Percentiles rank a stretch among this genome's conserved stretches.
phyloP scores from a whole-genome alignment of 2,329 filamentous ascomycete genomes.

The Kalaharituber pfeilii region DNA sequence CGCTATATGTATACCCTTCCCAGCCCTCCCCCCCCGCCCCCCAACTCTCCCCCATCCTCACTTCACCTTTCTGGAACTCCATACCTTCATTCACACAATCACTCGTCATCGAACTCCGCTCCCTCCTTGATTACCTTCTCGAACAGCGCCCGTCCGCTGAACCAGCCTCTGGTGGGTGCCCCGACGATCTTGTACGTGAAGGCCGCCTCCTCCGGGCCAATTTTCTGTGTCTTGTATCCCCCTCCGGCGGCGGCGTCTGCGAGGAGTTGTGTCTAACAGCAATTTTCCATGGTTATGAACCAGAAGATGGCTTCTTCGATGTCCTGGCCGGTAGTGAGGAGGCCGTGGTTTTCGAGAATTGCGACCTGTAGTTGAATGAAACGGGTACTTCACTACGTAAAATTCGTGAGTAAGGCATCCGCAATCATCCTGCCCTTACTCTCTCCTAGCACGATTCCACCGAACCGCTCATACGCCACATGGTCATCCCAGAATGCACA shows the following conservation, averaged over 20 bases:
- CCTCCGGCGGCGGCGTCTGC: slow-evolving; percentile 44
- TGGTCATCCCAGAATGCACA: slow-evolving; percentile 34
- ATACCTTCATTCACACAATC: too few species aligned
- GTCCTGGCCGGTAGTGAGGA: slow-evolving; percentile 35
- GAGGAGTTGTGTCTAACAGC: slow-evolving; percentile 32
- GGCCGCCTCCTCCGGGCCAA: slow-evolving; percentile 48
- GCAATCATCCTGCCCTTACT: slow-evolving; percentile 38
- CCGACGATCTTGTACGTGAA: slow-evolving; percentile 53
- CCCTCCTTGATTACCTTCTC: slow-evolving; percentile 40
- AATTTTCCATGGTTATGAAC: slow-evolving; percentile 34
- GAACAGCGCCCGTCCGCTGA: slow-evolving; percentile 53
- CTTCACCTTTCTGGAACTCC: too few species aligned
- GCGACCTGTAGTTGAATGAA: slow-evolving; percentile 26
- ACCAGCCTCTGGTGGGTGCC: slow-evolving; percentile 45
- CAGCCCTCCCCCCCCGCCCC: too few species aligned
- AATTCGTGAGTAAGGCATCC: too few species aligned
- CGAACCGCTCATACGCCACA: slow-evolving; percentile 32
- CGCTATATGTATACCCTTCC: too few species aligned
- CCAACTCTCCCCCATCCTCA: too few species aligned
- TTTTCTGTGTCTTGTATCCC: slow-evolving; percentile 47
- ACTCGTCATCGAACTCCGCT: slow-evolving; percentile 10
- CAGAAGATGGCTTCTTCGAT: slow-evolving; percentile 39
- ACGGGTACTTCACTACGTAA: background rate
- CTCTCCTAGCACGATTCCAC: slow-evolving; percentile 36
- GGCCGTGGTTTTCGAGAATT: slow-evolving; percentile 39